Evolutionary conservation across 129 eudicot species (phyloP).

Genomic region (Lactuca sativa): DNA sequence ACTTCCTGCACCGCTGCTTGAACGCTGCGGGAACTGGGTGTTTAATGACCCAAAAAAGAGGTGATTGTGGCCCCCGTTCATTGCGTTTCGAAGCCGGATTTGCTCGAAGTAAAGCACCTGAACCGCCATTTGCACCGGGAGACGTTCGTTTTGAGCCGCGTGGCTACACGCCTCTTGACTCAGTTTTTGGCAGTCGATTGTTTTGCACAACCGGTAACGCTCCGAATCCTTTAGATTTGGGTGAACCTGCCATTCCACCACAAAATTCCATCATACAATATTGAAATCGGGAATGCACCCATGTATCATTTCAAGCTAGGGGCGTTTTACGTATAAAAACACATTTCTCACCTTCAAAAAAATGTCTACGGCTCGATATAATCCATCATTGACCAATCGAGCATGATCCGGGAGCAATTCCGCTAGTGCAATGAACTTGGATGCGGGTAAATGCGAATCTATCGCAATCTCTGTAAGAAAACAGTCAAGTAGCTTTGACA

Average conservation of each 20-base stretch:
- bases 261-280: neutral
- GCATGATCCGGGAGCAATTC: constrained; percentile 97
- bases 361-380: constrained; percentile 92
- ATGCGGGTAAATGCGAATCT: constrained; percentile 62
- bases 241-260: constrained; percentile 60
- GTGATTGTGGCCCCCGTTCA: constrained; percentile 81
- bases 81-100: constrained; percentile 86
- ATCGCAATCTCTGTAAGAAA: constrained; percentile 89
- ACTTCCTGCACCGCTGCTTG: constrained; percentile 94
- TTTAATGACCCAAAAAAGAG: constrained; percentile 68
- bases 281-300: neutral
- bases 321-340: neutral
- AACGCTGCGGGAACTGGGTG: constrained; percentile 76
- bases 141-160: constrained; percentile 93
- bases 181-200: constrained; percentile 86
- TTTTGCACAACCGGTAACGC: constrained; percentile 85
- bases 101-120: constrained; percentile 98
- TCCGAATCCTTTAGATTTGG: constrained; percentile 89
- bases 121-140: constrained; percentile 98
- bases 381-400: constrained; percentile 74
- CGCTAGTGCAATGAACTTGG: constrained; percentile 72
- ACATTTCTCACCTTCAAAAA: constrained; percentile 70
- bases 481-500: constrained; percentile 79
- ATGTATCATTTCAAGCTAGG: neutral
- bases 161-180: constrained; percentile 99